Conservation (phyloP, 305 asterid genomes). For the Galium porrigens region DNA sequence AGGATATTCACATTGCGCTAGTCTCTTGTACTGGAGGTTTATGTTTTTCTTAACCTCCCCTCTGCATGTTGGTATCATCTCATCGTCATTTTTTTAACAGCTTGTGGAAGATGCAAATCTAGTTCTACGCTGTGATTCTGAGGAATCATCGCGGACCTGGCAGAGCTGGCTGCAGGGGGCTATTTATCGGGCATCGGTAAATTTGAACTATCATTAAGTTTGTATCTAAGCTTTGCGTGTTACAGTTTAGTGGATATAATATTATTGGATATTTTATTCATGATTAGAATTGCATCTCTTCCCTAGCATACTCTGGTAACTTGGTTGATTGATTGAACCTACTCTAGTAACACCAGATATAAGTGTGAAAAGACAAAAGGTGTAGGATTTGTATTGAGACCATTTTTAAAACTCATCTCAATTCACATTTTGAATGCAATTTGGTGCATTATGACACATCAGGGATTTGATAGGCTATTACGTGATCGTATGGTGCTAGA, state of each 20-base stretch:
- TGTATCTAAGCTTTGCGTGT: neutral
- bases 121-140: constrained; percentile 63
- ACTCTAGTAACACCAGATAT: neutral
- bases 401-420: neutral
- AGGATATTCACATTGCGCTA: constrained; percentile 4
- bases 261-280: neutral
- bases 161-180: constrained; percentile 73
- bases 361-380: neutral
- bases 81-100: constrained; percentile 21
- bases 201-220: constrained; percentile 3
- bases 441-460: neutral
- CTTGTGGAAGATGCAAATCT: constrained; percentile 67
- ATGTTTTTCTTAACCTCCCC: constrained; percentile 8
- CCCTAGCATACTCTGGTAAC: neutral
- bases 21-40: neutral
- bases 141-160: constrained; percentile 56
- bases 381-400: neutral
- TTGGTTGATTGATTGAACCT: neutral
- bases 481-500: neutral
- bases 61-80: neutral
- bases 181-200: constrained; percentile 83
- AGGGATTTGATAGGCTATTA: neutral
- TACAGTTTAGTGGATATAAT: neutral
- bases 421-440: neutral
- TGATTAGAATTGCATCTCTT: neutral